Percentiles rank a stretch among this genome's conserved stretches.
Evolutionary conservation across 1,284 basidiomycete species (phyloP).

Genomic region (Fomitopsis palustris): DNA sequence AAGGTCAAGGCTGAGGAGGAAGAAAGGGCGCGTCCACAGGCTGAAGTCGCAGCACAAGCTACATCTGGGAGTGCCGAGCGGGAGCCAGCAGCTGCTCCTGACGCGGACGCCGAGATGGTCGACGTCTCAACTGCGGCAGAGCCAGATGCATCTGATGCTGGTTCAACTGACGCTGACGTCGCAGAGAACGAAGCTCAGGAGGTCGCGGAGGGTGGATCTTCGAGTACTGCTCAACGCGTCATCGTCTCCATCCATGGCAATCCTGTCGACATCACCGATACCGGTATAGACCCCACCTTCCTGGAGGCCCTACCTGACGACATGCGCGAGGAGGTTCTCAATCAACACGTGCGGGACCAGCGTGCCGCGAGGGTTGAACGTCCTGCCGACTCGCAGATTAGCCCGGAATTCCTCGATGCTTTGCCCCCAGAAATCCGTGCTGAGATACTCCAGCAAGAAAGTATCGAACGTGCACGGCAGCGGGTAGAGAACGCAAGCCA

Average conservation of each 20-base stretch:
- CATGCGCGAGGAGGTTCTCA: slow-evolving; percentile 97
- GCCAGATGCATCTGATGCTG: slow-evolving; percentile 17
- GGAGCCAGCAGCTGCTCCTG: slow-evolving; percentile 18
- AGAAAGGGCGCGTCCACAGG: not conserved
- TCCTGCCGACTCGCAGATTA: slow-evolving; percentile 84
- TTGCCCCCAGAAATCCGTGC: slow-evolving; percentile 94
- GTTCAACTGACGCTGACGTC: slow-evolving; percentile 10
- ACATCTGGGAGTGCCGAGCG: slow-evolving; percentile 11
- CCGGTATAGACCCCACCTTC: slow-evolving; percentile 98
- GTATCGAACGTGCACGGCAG: slow-evolving; percentile 73
- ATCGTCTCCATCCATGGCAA: slow-evolving; percentile 90
- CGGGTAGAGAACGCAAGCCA: slow-evolving; percentile 39
- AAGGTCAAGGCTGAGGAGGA: slow-evolving; percentile 23
- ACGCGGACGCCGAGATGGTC: slow-evolving; percentile 41
- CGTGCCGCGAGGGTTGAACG: slow-evolving; percentile 71
- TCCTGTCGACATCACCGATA: slow-evolving; percentile 97
- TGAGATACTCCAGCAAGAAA: slow-evolving; percentile 95
- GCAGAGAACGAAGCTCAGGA: slow-evolving; percentile 13
- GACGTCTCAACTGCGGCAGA: slow-evolving; percentile 31
- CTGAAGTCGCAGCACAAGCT: slow-evolving; percentile 9
- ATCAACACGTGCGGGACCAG: slow-evolving; percentile 94
- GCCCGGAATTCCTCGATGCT: slow-evolving; percentile 93
- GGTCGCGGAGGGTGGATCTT: slow-evolving; percentile 27
- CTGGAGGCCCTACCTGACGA: slow-evolving; percentile 97
- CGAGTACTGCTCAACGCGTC: slow-evolving; percentile 51